Percentiles rank a stretch among this genome's conserved stretches.
phyloP scores from a whole-genome alignment of 768 basidiomycete species.

The Pilatotrama ljubarskyi region DNA sequence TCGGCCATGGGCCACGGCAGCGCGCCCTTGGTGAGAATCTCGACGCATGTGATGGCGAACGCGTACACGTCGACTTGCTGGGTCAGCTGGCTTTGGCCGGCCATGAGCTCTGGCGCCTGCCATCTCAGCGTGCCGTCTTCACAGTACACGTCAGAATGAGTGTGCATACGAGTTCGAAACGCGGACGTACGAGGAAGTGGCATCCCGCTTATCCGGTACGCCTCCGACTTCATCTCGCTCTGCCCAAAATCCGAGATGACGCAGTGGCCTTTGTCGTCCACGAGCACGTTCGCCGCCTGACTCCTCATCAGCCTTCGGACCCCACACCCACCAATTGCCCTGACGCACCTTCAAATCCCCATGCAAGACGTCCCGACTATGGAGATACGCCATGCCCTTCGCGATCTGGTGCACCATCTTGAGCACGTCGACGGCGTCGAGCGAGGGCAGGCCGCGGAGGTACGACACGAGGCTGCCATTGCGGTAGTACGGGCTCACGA shows the following conservation, averaged over 20 bases:
- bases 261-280: slow-evolving; percentile 65
- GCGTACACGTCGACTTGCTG: slow-evolving; percentile 41
- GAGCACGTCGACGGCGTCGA: slow-evolving; percentile 47
- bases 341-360: slow-evolving; percentile 78
- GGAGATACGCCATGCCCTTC: slow-evolving; percentile 81
- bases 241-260: slow-evolving; percentile 85
- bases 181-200: slow-evolving; percentile 30
- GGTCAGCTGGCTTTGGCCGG: slow-evolving; percentile 35
- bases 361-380: slow-evolving; percentile 66
- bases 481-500: slow-evolving; percentile 69
- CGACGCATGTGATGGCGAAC: slow-evolving; percentile 40
- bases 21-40: slow-evolving; percentile 37
- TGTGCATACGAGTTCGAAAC: no score
- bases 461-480: slow-evolving; percentile 65
- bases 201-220: slow-evolving; percentile 57
- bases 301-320: background rate
- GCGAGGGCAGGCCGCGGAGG: slow-evolving; percentile 40
- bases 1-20: slow-evolving; percentile 35
- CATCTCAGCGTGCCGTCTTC: slow-evolving; percentile 56
- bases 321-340: background rate
- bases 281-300: slow-evolving; percentile 75
- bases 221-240: slow-evolving; percentile 76
- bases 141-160: background rate
- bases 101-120: slow-evolving; percentile 43
- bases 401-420: slow-evolving; percentile 73